Conservation (phyloP, 1,284 basidiomycete species). For the Gomphus bonarii region DNA sequence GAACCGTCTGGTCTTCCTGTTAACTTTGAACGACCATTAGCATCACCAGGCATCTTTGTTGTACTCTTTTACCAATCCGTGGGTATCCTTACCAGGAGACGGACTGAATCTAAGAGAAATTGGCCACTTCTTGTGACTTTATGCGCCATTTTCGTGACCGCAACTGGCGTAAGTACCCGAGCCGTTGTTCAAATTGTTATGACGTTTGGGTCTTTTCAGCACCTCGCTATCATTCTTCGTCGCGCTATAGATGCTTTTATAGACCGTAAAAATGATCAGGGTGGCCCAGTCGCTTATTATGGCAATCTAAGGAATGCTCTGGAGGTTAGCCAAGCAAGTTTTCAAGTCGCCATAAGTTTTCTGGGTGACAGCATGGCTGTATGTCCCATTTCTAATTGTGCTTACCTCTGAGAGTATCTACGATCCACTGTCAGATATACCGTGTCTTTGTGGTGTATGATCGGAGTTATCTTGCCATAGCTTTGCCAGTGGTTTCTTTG, state of each 20-base stretch:
- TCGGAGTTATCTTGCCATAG: background rate
- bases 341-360: background rate
- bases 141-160: too few species aligned
- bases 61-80: background rate
- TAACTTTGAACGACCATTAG: background rate
- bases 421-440: background rate
- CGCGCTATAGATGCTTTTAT: too few species aligned
- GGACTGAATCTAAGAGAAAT: background rate
- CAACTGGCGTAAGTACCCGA: too few species aligned
- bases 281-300: background rate
- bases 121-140: too few species aligned
- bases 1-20: background rate
- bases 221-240: too few species aligned
- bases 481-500: background rate
- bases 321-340: background rate
- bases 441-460: background rate
- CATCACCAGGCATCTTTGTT: background rate
- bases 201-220: too few species aligned
- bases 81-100: background rate
- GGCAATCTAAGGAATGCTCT: background rate
- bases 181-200: too few species aligned
- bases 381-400: background rate
- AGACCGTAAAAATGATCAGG: background rate
- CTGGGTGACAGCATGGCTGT: background rate
- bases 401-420: background rate